Evolutionary conservation across 495 filamentous ascomycete species (phyloP).

Genomic region (Viridothelium virens): DNA sequence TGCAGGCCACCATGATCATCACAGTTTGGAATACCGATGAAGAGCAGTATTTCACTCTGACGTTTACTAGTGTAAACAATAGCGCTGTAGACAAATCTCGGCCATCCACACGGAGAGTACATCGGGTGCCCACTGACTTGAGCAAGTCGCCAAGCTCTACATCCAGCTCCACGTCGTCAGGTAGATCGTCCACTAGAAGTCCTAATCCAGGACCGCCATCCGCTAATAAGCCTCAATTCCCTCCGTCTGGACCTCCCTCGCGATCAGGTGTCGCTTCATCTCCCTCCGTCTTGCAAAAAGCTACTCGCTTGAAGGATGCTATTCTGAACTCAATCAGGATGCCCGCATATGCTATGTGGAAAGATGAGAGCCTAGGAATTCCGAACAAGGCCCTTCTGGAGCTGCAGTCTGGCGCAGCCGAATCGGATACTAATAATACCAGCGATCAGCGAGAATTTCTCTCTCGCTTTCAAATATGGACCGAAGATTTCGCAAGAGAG

Average conservation of each 20-base stretch:
- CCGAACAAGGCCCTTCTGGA: constrained; percentile 54
- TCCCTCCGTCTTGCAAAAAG: constrained; percentile 55
- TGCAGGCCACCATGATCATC: constrained; percentile 58
- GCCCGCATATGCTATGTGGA: constrained; percentile 65
- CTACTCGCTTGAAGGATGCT: constrained; percentile 61
- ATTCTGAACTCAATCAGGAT: constrained; percentile 59
- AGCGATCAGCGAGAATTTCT: constrained; percentile 48
- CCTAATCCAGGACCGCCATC: constrained; percentile 17
- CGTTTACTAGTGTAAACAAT: constrained; percentile 47
- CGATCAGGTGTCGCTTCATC: constrained; percentile 41
- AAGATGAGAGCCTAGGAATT: constrained; percentile 57
- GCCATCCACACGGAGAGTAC: constrained; percentile 27
- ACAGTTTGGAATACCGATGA: constrained; percentile 55
- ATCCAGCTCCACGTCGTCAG: constrained; percentile 27
- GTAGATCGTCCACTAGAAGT: constrained; percentile 17
- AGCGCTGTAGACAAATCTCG: constrained; percentile 25
- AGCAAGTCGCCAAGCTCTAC: constrained; percentile 21
- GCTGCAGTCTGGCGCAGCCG: constrained; percentile 41
- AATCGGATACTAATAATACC: constrained; percentile 36
- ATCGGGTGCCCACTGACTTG: constrained; percentile 21
- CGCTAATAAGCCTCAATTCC: constrained; percentile 41
- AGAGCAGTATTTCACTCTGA: constrained; percentile 55
- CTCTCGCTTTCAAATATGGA: constrained; percentile 48
- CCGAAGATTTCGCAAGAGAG: constrained; percentile 53
- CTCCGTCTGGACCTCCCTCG: constrained; percentile 52